Evolutionary conservation across 2,329 filamentous ascomycete species (phyloP), one percentile per base, ranked within the genome.

Genomic region (Proliferodiscus dingleyae): DNA sequence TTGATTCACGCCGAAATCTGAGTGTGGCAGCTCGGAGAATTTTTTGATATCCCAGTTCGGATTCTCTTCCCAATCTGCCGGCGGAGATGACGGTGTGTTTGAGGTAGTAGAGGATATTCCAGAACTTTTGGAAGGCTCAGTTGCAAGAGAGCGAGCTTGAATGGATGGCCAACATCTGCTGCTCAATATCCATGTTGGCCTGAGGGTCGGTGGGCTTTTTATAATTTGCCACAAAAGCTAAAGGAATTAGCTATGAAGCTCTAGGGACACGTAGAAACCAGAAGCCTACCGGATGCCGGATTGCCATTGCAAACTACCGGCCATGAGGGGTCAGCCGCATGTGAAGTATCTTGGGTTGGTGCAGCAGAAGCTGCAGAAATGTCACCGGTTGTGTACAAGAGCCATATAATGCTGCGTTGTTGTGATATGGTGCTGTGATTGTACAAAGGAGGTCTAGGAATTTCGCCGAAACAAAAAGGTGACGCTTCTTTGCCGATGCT

Each of bases 1-100:
- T 66, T 98, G 93, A 59, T 98, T 98, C 58, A 90, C 83, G 13
- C 93, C 93, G 58, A 97, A 97, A 57, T 87, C 83, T 51, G 78
- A 77, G 55, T 85, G 83, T 2, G 87, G 87, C 18, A 93, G 74
- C 61, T 91, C 77, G 23, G 82, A 81, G 69, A 91, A 91, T 51
- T 80, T 77, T 39, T 80, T 80, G 58, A 90, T 86, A 51, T 80
- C 74, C 50, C 82, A 79, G 54, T 88, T 77, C 11, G 82, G 79
- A 54, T 87, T 80, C 45, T 87, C 81, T 60, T 93, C 87, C 87
- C 87, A 91, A 59, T 65, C 60, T 52, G 45, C 58, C 46, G 44
- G 61, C 41, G 39, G 54, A 44, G 41, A 61, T 50, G 39, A 58
- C 55, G 37, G 53, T 57, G 7, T 61, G 51, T 2, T 64, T 2